Base-by-base conservation (phyloP, 1,284 basidiomycete species). In the Tausonia pullulans region DNA sequence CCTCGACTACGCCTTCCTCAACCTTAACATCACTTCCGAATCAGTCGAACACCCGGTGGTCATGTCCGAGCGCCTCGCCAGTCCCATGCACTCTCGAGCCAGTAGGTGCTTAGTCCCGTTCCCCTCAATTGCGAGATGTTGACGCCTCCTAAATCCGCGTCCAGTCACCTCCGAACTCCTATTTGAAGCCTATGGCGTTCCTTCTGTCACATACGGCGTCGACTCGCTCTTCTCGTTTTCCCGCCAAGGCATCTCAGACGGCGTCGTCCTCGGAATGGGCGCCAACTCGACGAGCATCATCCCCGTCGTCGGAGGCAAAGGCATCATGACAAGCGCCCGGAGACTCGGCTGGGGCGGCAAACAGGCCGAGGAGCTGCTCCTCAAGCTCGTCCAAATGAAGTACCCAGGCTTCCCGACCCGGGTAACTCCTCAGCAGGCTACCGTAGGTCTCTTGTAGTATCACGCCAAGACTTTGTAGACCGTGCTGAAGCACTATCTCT, bases 321-420 rank as follows among this genome's bases (percentile, higher is more conserved):
- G 89, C 0, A 80, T 93, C 64, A 79, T 95, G 73, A 88, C 84
- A 70, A 82, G 88, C 67, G 84, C 90, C 0, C 92, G 92, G 75
- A 93, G 93, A 69, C 89, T 98, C 75, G 88, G 90, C 2, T 98
- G 92, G 90, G 95, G 96, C 46, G 86, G 90, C 8, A 83, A 85
- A 0, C 93, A 96, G 72, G 86, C 92, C 0, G 84, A 89, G 0
- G 95, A 98, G 58, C 88, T 96, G 70, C 81, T 98, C 59, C 82
- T 96, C 64, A 94, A 93, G 72, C 83, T 95, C 6, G 84, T 93
- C 49, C 94, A 98, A 74, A 82, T 98, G 64, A 99, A 98, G 74
- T 98, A 98, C 73, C 89, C 96, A 13, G 87, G 82, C 54, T 98
- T 98, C 70, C 83, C 83, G 0, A 75, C 79, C 11, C 78, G 80